phyloP scores from a whole-genome alignment of 192 early-diverging fungal genomes.

The Neocallimastix lanati region DNA sequence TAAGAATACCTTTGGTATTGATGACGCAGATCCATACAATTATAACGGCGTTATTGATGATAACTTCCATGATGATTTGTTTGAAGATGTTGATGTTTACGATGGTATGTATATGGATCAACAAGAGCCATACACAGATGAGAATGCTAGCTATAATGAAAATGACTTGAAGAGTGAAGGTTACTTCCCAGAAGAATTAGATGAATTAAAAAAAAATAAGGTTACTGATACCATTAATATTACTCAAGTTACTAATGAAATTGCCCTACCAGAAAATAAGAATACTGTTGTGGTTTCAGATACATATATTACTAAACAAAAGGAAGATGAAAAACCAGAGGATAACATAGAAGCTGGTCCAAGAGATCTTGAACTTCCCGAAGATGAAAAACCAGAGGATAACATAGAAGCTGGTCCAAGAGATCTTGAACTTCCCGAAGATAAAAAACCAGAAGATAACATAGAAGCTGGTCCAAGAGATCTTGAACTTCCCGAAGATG shows the following conservation, averaged over 20 bases:
- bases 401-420: neutral
- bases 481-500: neutral
- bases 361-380: neutral
- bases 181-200: neutral
- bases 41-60: neutral
- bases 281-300: neutral
- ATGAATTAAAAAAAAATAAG: neutral
- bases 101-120: neutral
- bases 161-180: neutral
- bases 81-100: neutral
- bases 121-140: neutral
- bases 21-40: neutral
- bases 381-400: neutral
- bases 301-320: neutral
- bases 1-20: neutral
- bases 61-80: neutral
- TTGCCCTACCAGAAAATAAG: neutral
- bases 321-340: neutral
- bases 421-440: neutral
- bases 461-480: neutral
- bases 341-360: neutral
- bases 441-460: neutral
- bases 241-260: neutral
- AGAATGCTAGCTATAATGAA: neutral
- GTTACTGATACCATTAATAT: neutral